Conservation (phyloP, 768 basidiomycete species). For the Hebeloma cylindrosporum region DNA sequence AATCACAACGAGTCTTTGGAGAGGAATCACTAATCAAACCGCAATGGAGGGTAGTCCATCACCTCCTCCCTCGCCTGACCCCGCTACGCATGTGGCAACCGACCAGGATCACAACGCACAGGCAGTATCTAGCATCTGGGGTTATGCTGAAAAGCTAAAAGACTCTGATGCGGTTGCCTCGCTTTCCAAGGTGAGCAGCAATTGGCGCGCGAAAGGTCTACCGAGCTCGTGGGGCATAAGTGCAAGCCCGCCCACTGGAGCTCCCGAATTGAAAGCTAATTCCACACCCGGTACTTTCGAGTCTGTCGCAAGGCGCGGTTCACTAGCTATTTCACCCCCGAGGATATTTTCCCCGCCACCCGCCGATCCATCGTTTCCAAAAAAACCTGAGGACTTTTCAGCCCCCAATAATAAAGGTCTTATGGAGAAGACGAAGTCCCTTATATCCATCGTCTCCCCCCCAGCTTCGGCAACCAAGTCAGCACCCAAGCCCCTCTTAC, state of each 20-base stretch:
- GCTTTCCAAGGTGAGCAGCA: slow-evolving; percentile 71
- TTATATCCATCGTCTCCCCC: slow-evolving; percentile 35
- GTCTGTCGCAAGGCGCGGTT: neutral
- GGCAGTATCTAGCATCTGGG: slow-evolving; percentile 50
- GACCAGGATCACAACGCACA: slow-evolving; percentile 13
- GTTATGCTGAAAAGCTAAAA: slow-evolving; percentile 71
- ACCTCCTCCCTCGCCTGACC: slow-evolving; percentile 13
- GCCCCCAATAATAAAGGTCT: slow-evolving; percentile 16
- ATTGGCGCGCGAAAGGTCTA: slow-evolving; percentile 69
- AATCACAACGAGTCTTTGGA: slow-evolving; percentile 68
- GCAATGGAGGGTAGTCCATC: slow-evolving; percentile 56
- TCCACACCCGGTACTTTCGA: neutral
- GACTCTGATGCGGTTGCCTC: slow-evolving; percentile 72
- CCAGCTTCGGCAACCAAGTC: slow-evolving; percentile 41
- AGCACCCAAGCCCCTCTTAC: slow-evolving; percentile 65
- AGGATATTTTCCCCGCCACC: slow-evolving; percentile 46
- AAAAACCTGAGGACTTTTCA: slow-evolving; percentile 23
- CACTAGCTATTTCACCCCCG: slow-evolving; percentile 49
- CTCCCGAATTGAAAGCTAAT: neutral
- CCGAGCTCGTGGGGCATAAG: slow-evolving; percentile 40
- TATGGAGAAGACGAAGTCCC: slow-evolving; percentile 25
- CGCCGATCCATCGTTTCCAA: neutral
- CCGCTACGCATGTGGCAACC: neutral
- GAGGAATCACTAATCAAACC: slow-evolving; percentile 72
- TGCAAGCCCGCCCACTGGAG: slow-evolving; percentile 1